These are phyloP conservation scores for Albifimbria verrucaria DNA, from an alignment of 2,329 filamentous ascomycete species.

Conservation along the genomic window DNA sequence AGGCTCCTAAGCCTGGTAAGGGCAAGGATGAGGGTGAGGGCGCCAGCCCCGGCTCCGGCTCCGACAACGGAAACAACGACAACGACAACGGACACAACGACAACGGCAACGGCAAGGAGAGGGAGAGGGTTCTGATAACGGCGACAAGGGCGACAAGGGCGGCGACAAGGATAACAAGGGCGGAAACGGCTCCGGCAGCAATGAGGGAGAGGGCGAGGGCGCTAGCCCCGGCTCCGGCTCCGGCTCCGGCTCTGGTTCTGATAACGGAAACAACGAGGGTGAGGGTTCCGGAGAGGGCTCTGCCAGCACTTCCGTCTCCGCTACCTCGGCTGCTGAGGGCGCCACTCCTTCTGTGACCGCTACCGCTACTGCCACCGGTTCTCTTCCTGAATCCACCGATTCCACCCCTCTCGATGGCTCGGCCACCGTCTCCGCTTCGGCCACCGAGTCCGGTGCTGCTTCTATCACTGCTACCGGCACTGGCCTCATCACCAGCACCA, in stretches of 20 bases:
- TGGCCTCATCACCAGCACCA: constrained; percentile 18
- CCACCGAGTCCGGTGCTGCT: constrained; percentile 1
- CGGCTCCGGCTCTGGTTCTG: not conserved
- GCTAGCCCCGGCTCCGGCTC: not conserved
- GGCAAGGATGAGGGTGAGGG: not conserved
- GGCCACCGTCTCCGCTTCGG: not conserved
- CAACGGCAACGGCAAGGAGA: not conserved
- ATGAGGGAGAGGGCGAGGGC: not conserved
- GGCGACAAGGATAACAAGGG: constrained; percentile 3
- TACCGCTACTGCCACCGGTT: not conserved
- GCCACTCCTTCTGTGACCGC: not conserved
- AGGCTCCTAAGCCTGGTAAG: not conserved
- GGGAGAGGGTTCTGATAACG: too few species aligned
- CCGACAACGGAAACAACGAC: not conserved
- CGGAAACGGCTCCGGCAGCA: not conserved
- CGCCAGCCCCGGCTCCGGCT: not conserved
- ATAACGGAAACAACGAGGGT: not conserved
- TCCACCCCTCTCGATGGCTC: not conserved
- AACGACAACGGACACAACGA: not conserved
- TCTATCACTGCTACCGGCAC: constrained; percentile 9
- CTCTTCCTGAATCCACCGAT: not conserved
- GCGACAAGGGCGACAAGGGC: not conserved
- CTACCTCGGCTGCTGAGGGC: not conserved
- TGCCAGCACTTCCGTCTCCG: not conserved
- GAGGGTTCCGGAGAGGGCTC: not conserved